Evolutionary conservation across 2,329 filamentous ascomycete genomes (phyloP).

Genomic region (Hypoxylon sp.): DNA sequence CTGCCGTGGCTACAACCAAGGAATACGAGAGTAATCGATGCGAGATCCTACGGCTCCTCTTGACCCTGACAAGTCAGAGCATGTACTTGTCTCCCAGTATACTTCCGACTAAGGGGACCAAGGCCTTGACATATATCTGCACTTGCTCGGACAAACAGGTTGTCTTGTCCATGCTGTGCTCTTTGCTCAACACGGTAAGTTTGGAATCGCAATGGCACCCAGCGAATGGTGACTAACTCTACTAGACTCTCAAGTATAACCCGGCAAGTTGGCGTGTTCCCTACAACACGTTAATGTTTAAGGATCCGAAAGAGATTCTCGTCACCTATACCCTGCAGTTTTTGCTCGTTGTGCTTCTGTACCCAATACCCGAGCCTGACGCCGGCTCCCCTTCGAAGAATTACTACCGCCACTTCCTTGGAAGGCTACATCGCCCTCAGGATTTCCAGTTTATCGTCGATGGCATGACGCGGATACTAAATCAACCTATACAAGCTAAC

Average conservation of each 20-base stretch:
- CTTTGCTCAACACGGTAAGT: conserved; percentile 89
- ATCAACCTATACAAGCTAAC: conserved; percentile 91
- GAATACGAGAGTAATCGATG: conserved; percentile 94
- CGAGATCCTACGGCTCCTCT: conserved; percentile 86
- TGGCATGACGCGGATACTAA: conserved; percentile 91
- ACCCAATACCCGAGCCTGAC: conserved; percentile 84
- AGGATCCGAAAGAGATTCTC: conserved; percentile 88
- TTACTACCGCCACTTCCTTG: conserved; percentile 91
- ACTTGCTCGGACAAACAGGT: conserved; percentile 91
- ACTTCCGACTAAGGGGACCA: conserved; percentile 84
- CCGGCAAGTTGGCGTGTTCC: conserved; percentile 93
- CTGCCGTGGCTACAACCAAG: conserved; percentile 85
- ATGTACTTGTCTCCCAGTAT: conserved; percentile 89
- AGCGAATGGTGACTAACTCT: conserved; percentile 4
- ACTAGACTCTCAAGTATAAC: conserved; percentile 93
- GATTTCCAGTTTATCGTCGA: conserved; percentile 98
- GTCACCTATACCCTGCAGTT: conserved; percentile 94
- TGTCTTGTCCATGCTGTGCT: conserved; percentile 90
- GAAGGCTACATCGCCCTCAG: conserved; percentile 89
- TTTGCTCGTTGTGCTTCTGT: conserved; percentile 85
- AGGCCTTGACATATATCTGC: conserved; percentile 87
- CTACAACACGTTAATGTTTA: conserved; percentile 92
- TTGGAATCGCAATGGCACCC: conserved; percentile 1
- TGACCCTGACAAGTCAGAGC: conserved; percentile 88
- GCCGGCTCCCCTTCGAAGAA: conserved; percentile 80